Evolutionary conservation across 805 yeast species (phyloP), one percentile per base, ranked within the genome.

Genomic region (Nakazawaea pomicola): DNA sequence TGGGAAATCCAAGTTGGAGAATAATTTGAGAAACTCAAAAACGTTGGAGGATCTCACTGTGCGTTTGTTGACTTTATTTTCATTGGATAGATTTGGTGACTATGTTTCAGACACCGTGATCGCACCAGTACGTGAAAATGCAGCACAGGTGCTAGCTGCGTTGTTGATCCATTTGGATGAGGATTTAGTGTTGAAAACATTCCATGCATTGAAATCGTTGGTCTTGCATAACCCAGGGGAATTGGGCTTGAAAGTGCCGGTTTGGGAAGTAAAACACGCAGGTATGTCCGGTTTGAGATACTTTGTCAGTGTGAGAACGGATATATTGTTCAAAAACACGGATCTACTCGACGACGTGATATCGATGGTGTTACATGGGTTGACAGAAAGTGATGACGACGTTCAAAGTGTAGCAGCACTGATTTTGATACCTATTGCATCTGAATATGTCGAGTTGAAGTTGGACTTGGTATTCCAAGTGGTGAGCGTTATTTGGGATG

Each of bases 261-360:
- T 89, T 41, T 93, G 99, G 99, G 97, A 95, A 57, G 98, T 96
- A 3, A 85, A 93, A 45, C 99, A 93, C 67, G 99, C 98, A 51
- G 99, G 98, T 36, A 80, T 93, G 81, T 73, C 93, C 10, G 99
- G 98, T 0, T 67, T 93, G 39, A 70, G 95, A 39, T 93, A 93
- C 60, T 81, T 93, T 51, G 99, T 91, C 9, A 83, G 95, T 45
- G 88, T 91, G 3, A 72, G 95, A 51, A 79, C 88, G 0, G 93
- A 85, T 48, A 72, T 89, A n/a, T 65, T 91, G 17, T 67, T 82
- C 24, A 60, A 70, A 10, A 73, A 76, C 40, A 71, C 78, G 2
- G 69, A 77, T 12, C 58, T 80, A 24, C 66, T 93, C 27, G 83
- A 83, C 46, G 74, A 75, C 40, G 89, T 90, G 1, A 80, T 90